Percentiles rank a stretch among this genome's conserved stretches.
phyloP scores from a whole-genome alignment of 495 filamentous ascomycete species.

The Xylaria grammica region DNA sequence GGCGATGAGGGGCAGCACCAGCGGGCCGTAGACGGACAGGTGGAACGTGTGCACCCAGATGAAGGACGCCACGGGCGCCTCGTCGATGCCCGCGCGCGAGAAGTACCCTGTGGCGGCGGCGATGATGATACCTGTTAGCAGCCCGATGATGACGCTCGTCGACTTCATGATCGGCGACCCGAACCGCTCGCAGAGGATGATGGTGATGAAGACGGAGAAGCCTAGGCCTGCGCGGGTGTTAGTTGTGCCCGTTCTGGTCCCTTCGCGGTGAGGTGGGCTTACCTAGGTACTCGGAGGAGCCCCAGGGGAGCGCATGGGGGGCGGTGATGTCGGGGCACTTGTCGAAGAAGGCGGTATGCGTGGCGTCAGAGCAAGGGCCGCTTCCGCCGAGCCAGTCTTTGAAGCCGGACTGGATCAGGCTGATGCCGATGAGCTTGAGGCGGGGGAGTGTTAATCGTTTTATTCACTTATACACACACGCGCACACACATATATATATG shows the following conservation, averaged over 20 bases:
- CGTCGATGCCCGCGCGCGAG: constrained; percentile 68
- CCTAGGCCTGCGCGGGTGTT: constrained; percentile 61
- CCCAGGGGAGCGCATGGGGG: constrained; percentile 86
- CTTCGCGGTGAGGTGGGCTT: neutral
- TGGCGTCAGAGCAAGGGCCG: constrained; percentile 63
- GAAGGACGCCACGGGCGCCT: constrained; percentile 77
- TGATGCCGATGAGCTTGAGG: constrained; percentile 63
- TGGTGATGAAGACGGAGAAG: constrained; percentile 88
- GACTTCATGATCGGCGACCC: constrained; percentile 72
- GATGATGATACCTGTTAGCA: constrained; percentile 87
- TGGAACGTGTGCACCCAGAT: constrained; percentile 92
- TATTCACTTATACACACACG: neutral
- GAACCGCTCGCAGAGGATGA: constrained; percentile 84
- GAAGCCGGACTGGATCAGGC: constrained; percentile 77
- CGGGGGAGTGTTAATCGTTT: neutral
- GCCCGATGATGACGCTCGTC: constrained; percentile 78
- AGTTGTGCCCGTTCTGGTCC: neutral
- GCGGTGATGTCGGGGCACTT: constrained; percentile 74
- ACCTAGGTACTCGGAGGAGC: constrained; percentile 81
- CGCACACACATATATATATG: too few species aligned
- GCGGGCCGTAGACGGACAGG: constrained; percentile 77
- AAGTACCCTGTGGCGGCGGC: constrained; percentile 87
- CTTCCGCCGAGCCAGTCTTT: constrained; percentile 84
- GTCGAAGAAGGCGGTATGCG: constrained; percentile 59
- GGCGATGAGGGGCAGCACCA: constrained; percentile 82